These are phyloP conservation scores for Ampelomyces quisqualis DNA, from an alignment of 2,329 filamentous ascomycete genomes.

Conservation along the genomic window DNA sequence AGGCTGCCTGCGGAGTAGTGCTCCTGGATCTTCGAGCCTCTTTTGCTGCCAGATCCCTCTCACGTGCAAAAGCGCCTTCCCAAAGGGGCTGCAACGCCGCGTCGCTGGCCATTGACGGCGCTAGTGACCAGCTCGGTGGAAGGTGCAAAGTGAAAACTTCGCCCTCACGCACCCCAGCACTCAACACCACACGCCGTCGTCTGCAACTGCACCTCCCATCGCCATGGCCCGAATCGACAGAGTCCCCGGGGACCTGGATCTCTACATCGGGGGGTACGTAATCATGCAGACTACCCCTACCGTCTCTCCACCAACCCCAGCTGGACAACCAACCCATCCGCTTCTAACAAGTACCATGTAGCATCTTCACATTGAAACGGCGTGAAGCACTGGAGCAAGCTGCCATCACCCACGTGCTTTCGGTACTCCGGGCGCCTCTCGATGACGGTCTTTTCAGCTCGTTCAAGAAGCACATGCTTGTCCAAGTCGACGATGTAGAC, in stretches of 20 bases:
- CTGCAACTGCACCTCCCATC: no score
- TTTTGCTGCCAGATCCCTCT: background rate
- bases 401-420: slow-evolving; percentile 88
- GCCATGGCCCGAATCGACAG: slow-evolving; percentile 63
- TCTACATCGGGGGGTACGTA: slow-evolving; percentile 78
- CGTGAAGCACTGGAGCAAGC: slow-evolving; percentile 68
- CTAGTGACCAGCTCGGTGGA: slow-evolving; percentile 23
- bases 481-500: slow-evolving; percentile 88
- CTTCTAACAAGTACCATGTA: slow-evolving; percentile 46
- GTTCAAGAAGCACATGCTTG: slow-evolving; percentile 67
- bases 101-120: slow-evolving; percentile 14
- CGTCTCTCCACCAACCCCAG: slow-evolving; percentile 14
- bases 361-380: slow-evolving; percentile 76
- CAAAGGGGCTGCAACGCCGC: slow-evolving; percentile 9
- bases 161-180: slow-evolving; percentile 16
- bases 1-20: background rate
- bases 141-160: no score
- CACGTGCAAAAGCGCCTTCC: slow-evolving; percentile 4
- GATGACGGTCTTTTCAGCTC: slow-evolving; percentile 59
- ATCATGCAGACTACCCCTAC: slow-evolving; percentile 16
- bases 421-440: slow-evolving; percentile 67
- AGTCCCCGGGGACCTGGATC: slow-evolving; percentile 67
- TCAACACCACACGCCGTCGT: slow-evolving; percentile 16
- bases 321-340: slow-evolving; percentile 12
- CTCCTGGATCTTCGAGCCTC: background rate